Evolutionary conservation across 1,139 yeast species (phyloP).

Genomic region (Blastobotrys raffinosifermentans): DNA sequence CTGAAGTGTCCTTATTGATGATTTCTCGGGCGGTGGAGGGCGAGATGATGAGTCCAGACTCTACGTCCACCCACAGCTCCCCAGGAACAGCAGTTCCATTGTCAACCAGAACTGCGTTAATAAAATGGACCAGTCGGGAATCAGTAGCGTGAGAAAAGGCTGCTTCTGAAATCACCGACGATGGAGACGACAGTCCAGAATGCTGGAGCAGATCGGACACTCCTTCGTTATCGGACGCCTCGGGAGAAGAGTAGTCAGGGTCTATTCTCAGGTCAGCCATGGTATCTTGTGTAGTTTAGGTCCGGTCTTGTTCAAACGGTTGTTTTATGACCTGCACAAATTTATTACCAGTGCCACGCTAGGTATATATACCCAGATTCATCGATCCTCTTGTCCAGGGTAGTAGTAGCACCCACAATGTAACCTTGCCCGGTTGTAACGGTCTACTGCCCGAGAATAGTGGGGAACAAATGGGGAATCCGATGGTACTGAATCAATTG

Average conservation of each 20-base stretch:
- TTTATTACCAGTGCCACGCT: too few species aligned
- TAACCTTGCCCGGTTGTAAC: too few species aligned
- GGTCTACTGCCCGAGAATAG: too few species aligned
- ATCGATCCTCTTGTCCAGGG: too few species aligned
- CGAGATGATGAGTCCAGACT: slow-evolving; percentile 41
- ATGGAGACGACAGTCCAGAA: slow-evolving; percentile 14
- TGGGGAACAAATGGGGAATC: too few species aligned
- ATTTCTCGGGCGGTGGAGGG: slow-evolving; percentile 22
- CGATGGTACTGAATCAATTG: too few species aligned
- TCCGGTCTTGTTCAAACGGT: too few species aligned
- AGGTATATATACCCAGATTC: too few species aligned
- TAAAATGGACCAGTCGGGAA: slow-evolving; percentile 30
- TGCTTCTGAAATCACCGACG: slow-evolving; percentile 9
- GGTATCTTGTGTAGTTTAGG: too few species aligned
- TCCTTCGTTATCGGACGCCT: slow-evolving; percentile 10
- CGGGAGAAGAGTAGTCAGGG: slow-evolving; percentile 9
- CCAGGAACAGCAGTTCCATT: slow-evolving; percentile 39
- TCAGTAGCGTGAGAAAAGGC: slow-evolving; percentile 6
- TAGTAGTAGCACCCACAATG: too few species aligned
- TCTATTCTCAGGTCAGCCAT: neutral
- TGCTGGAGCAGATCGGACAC: slow-evolving; percentile 11
- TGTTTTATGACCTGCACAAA: too few species aligned
- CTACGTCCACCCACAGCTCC: slow-evolving; percentile 45
- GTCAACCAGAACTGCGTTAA: slow-evolving; percentile 50
- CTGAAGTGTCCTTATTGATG: slow-evolving; percentile 7